Conservation (phyloP, 139 green algal genomes). For the Zygnema circumcarinatum region DNA sequence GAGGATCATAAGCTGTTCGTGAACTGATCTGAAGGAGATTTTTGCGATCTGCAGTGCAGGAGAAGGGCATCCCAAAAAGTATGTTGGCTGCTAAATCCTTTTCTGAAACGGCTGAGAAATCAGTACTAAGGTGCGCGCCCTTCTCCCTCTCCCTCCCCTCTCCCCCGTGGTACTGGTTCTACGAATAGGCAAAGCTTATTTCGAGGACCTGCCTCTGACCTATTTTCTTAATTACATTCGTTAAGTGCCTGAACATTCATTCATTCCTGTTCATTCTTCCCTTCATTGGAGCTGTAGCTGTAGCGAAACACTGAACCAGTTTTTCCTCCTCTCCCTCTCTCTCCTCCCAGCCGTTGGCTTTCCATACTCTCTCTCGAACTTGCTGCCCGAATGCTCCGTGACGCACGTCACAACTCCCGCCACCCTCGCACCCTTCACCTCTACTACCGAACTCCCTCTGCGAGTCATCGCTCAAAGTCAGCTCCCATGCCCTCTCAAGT, state of each 20-base stretch:
- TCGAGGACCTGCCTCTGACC: no score
- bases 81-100: constrained; percentile 86
- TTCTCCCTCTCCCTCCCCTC: no score
- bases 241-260: background rate
- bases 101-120: constrained; percentile 64
- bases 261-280: constrained; percentile 8
- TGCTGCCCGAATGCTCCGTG: constrained; percentile 8
- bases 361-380: constrained; percentile 29
- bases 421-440: constrained; percentile 32
- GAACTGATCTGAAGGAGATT: no score
- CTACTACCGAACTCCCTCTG: constrained; percentile 13
- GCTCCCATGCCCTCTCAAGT: background rate
- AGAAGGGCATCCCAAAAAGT: constrained; percentile 56
- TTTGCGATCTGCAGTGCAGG: constrained; percentile 45
- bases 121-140: constrained; percentile 22
- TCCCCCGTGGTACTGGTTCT: background rate
- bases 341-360: constrained; percentile 28
- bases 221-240: background rate
- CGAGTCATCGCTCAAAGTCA: constrained; percentile 15
- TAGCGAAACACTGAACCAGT: background rate
- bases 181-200: background rate
- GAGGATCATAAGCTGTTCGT: no score
- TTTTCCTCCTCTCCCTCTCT: background rate
- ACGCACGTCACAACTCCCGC: constrained; percentile 22
- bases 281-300: no score